These are phyloP conservation scores for Pseudonitzschia multistriata DNA, from an alignment of 108 stramenopile genomes.

Conservation along the genomic window DNA sequence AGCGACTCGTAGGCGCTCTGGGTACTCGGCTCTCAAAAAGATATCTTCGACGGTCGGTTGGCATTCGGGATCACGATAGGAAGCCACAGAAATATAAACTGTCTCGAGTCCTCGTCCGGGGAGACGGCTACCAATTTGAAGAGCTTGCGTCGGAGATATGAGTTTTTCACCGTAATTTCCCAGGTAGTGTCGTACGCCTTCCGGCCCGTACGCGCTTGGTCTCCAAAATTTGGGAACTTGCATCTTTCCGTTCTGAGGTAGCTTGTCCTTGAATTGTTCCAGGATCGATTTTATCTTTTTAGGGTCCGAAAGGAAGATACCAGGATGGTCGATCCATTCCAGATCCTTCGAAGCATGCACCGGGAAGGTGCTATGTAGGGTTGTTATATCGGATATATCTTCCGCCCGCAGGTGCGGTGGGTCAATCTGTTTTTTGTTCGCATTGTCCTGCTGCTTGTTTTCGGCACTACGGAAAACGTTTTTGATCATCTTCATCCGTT, in stretches of 20 bases:
- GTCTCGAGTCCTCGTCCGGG: slow-evolving; percentile 46
- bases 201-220: slow-evolving; percentile 33
- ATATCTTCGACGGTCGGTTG: slow-evolving; percentile 68
- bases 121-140: slow-evolving; percentile 53
- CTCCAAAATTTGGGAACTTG: slow-evolving; percentile 46
- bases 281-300: slow-evolving; percentile 6
- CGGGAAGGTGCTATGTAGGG: slow-evolving; percentile 48
- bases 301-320: slow-evolving; percentile 30
- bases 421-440: neutral
- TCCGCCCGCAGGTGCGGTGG: neutral
- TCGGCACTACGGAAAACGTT: neutral
- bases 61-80: slow-evolving; percentile 82
- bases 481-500: neutral
- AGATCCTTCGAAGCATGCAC: slow-evolving; percentile 37
- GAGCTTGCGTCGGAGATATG: slow-evolving; percentile 64
- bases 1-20: slow-evolving; percentile 76
- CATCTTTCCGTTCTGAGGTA: slow-evolving; percentile 32
- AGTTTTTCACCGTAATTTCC: slow-evolving; percentile 68
- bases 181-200: slow-evolving; percentile 65
- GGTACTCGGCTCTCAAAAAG: slow-evolving; percentile 70
- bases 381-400: slow-evolving; percentile 26
- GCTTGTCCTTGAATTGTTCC: slow-evolving; percentile 10
- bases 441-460: neutral
- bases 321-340: slow-evolving; percentile 53
- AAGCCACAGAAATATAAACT: slow-evolving; percentile 73